Evolutionary conservation across 2,329 filamentous ascomycete genomes (phyloP), one percentile per base, ranked within the genome.

Genomic region (Sphaerulina musiva): DNA sequence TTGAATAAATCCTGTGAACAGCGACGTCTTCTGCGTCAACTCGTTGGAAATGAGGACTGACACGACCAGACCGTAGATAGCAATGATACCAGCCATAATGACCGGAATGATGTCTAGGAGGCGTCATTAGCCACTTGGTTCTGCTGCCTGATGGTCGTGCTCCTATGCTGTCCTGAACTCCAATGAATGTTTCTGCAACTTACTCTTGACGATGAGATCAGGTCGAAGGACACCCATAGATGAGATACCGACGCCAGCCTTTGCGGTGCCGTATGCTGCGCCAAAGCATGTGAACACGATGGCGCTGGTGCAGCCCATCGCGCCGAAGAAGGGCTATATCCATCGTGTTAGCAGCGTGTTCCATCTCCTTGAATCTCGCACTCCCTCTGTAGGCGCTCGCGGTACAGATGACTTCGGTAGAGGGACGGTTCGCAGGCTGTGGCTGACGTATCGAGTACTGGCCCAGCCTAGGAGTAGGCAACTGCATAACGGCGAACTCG

Each of bases 31-130:
- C 60, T 78, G 76, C 48, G 66, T 67, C 52, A 78, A 71, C 59
- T 76, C 72, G 72, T 78, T 78, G 66, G 76, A 78, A 70, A 78
- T 78, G 64, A 78, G 66, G 66, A 78, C 76, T 43, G 75, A 78
- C 49, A 78, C 76, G 68, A 78, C 76, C 51, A 78, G 72, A 63
- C 76, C 76, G 72, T 78, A 98, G 75, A 98, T 97, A 87, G 89
- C 93, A 77, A 98, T 97, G 77, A 98, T 98, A 97, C 93, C 93
- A 81, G 93, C 93, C 93, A 98, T 98, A 85, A 98, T 95, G 76
- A 97, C 93, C 73, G 93, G 93, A 63, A 97, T 92, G 75, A 97
- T 96, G 82, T 96, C 92, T 97, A 64, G 8, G 3, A 17, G 32
- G 23, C 29, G 23, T 20, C 32, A 47, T 64, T 54, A 66, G 59